Percentiles rank a stretch among this genome's conserved stretches.
Conservation (phyloP, 306 rosid species). For the Cucumis sativus region DNA sequence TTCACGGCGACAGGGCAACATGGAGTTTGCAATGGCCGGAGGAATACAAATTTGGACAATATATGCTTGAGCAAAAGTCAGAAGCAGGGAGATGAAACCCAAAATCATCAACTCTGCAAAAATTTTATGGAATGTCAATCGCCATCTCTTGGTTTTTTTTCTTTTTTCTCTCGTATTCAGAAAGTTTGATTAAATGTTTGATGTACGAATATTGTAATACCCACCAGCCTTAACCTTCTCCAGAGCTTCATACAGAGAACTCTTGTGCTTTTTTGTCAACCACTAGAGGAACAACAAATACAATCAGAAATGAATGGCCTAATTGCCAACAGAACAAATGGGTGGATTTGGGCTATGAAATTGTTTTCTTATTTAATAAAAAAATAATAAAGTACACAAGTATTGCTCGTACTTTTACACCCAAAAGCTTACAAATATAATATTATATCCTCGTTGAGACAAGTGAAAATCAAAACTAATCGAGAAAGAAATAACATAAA, state of each 20-base stretch:
- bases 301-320: not conserved
- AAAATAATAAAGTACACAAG: too few relatives aligned
- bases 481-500: too few relatives aligned
- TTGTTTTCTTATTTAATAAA: too few relatives aligned
- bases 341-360: too few relatives aligned
- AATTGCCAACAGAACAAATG: not conserved
- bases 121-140: not conserved
- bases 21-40: slow-evolving; percentile 23
- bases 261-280: slow-evolving; percentile 42
- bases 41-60: slow-evolving; percentile 70
- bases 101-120: slow-evolving; percentile 88
- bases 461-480: too few relatives aligned
- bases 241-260: slow-evolving; percentile 68
- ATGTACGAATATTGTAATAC: slow-evolving; percentile 19
- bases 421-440: too few relatives aligned
- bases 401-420: too few relatives aligned
- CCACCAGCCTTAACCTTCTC: slow-evolving; percentile 68
- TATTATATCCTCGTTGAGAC: too few relatives aligned
- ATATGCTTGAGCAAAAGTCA: slow-evolving; percentile 77
- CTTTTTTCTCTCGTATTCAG: not conserved
- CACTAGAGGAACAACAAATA: slow-evolving; percentile 18
- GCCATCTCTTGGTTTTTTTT: not conserved
- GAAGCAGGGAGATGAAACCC: slow-evolving; percentile 76
- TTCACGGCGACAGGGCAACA: slow-evolving; percentile 54
- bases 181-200: not conserved